A percentile compares a stretch with the other conserved stretches of the same genome.
These are phyloP conservation scores for Sporothrix dimorphospora DNA, from an alignment of 2,329 filamentous ascomycete species.

Conservation along the genomic window DNA sequence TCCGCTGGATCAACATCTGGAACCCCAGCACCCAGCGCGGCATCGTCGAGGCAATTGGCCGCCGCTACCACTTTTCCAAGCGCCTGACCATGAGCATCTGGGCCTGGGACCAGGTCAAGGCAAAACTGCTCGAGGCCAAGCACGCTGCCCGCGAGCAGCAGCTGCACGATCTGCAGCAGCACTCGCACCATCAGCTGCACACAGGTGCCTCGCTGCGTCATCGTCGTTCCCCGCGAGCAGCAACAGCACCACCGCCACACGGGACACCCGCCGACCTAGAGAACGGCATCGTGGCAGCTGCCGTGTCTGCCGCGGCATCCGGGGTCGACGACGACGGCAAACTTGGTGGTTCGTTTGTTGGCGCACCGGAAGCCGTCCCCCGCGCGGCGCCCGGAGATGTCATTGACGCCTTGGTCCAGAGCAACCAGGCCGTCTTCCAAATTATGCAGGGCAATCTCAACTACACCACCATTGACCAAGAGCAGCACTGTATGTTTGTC, in stretches of 20 bases:
- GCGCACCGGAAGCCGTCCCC: conserved; percentile 15
- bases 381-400: not conserved
- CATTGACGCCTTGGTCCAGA: conserved; percentile 23
- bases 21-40: conserved; percentile 63
- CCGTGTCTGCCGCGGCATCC: not conserved
- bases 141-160: not conserved
- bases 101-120: conserved; percentile 45
- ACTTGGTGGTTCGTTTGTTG: not conserved
- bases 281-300: conserved; percentile 1
- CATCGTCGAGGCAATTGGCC: conserved; percentile 58
- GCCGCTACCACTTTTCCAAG: conserved; percentile 69
- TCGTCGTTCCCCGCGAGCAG: not conserved
- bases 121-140: not conserved
- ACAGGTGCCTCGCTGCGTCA: not conserved
- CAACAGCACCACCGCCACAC: not conserved
- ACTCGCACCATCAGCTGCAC: not conserved
- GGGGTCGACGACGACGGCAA: not conserved
- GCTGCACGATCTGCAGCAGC: not conserved
- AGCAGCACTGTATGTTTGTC: conserved; percentile 57
- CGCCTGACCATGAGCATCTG: conserved; percentile 65
- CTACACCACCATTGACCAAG: conserved; percentile 73
- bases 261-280: conserved; percentile 18
- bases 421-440: conserved; percentile 46
- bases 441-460: conserved; percentile 74
- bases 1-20: conserved; percentile 80